A percentile compares a stretch with the other conserved stretches of the same genome.
These are phyloP conservation scores for Cytidiella melzeri DNA, from an alignment of 768 basidiomycete genomes.

Conservation along the genomic window DNA sequence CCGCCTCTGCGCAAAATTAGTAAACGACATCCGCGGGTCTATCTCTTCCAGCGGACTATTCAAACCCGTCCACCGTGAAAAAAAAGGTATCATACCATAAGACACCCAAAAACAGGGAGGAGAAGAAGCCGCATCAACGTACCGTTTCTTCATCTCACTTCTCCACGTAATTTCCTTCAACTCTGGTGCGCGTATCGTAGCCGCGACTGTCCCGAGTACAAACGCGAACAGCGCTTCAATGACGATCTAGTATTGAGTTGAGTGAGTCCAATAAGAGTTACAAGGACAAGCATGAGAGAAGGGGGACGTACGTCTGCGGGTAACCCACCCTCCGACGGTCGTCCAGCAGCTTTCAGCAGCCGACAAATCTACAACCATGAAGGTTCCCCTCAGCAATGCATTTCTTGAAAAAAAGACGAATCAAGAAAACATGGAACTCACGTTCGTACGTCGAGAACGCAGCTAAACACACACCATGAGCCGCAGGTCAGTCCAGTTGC, in stretches of 20 bases:
- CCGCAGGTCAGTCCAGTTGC: neutral
- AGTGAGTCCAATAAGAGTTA: neutral
- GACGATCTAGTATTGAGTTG: slow-evolving; percentile 43
- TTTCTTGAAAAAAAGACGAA: neutral
- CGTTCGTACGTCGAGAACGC: slow-evolving; percentile 81
- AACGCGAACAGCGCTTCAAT: slow-evolving; percentile 61
- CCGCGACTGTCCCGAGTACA: slow-evolving; percentile 65
- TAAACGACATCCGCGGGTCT: slow-evolving; percentile 21
- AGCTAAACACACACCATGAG: slow-evolving; percentile 36
- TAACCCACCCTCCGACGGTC: slow-evolving; percentile 59
- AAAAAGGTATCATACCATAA: too few species aligned
- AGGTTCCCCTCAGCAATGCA: too few species aligned
- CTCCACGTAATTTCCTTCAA: slow-evolving; percentile 85
- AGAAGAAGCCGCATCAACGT: too few species aligned
- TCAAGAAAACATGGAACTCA: slow-evolving; percentile 28
- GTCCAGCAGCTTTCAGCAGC: slow-evolving; percentile 69
- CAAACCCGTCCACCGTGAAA: too few species aligned
- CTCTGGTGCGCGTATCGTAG: slow-evolving; percentile 58
- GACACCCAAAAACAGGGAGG: too few species aligned
- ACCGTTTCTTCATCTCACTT: slow-evolving; percentile 84
- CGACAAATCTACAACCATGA: slow-evolving; percentile 51
- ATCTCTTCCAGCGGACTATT: slow-evolving; percentile 21
- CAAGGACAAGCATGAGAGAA: neutral
- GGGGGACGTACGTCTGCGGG: slow-evolving; percentile 50
- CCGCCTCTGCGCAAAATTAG: slow-evolving; percentile 21